Percentiles rank a stretch among this genome's conserved stretches.
Conservation (phyloP, 345 rosid genomes). For the Cochlearia excelsa region DNA sequence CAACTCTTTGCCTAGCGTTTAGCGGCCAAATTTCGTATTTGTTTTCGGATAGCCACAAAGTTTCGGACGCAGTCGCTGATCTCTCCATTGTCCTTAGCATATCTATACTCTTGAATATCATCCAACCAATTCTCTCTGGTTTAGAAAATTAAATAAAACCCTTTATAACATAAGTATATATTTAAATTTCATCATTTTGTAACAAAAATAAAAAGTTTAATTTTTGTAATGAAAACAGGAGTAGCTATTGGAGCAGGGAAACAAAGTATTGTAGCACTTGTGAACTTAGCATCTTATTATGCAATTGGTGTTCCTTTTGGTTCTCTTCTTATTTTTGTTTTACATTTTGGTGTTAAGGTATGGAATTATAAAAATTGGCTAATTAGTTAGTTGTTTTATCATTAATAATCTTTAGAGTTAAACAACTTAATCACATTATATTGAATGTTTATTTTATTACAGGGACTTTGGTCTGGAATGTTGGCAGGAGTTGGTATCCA, state of each 20-base stretch:
- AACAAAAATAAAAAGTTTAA: not conserved
- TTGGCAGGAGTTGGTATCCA: conserved; percentile 40
- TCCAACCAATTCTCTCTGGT: conserved; percentile 65
- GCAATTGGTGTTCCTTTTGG: conserved; percentile 48
- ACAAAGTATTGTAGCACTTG: conserved; percentile 42
- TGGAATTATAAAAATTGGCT: not conserved
- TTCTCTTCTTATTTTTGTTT: conserved; percentile 33
- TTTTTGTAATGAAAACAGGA: conserved; percentile 34
- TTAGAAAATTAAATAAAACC: conserved; percentile 1
- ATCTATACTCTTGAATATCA: conserved; percentile 58
- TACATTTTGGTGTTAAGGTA: conserved; percentile 44
- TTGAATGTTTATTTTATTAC: conserved; percentile 12
- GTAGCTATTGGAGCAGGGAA: conserved; percentile 52
- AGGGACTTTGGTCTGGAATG: conserved; percentile 55
- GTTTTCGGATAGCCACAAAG: conserved; percentile 40
- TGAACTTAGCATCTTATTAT: conserved; percentile 52
- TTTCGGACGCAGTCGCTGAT: conserved; percentile 43
- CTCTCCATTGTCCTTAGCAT: conserved; percentile 59
- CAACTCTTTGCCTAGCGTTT: conserved; percentile 41
- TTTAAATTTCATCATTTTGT: not conserved
- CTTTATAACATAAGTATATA: not conserved
- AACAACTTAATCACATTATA: not conserved
- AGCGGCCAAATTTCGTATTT: conserved; percentile 41
- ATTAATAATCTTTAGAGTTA: not conserved
- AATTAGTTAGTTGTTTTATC: not conserved